Evolutionary conservation across 2,329 filamentous ascomycete species (phyloP), one percentile per base, ranked within the genome.

Genomic region (Nannizzia gypsea): DNA sequence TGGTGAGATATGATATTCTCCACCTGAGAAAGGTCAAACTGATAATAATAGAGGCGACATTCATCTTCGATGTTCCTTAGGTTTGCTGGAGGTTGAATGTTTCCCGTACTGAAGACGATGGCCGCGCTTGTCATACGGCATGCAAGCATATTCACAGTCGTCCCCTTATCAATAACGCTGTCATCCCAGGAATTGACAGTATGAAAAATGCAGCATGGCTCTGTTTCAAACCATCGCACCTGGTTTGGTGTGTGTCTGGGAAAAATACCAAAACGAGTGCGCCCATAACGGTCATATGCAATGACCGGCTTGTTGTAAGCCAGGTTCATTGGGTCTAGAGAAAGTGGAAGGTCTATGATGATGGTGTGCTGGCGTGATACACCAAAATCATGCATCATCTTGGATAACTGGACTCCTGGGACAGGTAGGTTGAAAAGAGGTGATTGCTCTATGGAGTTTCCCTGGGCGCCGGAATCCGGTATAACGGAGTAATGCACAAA

Each of bases 381-480:
- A 13, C 86, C 86, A 70, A 88, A 89, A 68, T 89, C 86, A 67
- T 89, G 86, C 84, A 89, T 89, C 80, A 89, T 85, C 67, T 85
- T 87, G 1, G 84, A 81, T 1, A 81, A 81, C 3, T 75, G 74
- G 26, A 88, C 76, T 0, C 85, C 84, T 0, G 83, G 80, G 0
- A 89, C 77, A 0, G 83, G 74, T 5, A 76, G 72, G 63, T 83
- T 82, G 60, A 86, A 72, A 55, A 75, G 65, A 24, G 70, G 64
- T 2, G 65, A 68, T 0, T 67, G 60, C 0, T 68, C 66, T 61
- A 54, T 76, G 69, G 48, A 64, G 13, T 9, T 4, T 1, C 2
- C 11, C 38, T 17, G 40, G 48, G 62, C 61, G 58, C 67, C 67
- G 34, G 66, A 69, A 48, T 69, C 67, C 1, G 80, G 78, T 48